Percentiles rank a stretch among this genome's conserved stretches.
These are phyloP conservation scores for Kwoniella dejecticola DNA, from an alignment of 768 basidiomycete species.

Conservation along the genomic window DNA sequence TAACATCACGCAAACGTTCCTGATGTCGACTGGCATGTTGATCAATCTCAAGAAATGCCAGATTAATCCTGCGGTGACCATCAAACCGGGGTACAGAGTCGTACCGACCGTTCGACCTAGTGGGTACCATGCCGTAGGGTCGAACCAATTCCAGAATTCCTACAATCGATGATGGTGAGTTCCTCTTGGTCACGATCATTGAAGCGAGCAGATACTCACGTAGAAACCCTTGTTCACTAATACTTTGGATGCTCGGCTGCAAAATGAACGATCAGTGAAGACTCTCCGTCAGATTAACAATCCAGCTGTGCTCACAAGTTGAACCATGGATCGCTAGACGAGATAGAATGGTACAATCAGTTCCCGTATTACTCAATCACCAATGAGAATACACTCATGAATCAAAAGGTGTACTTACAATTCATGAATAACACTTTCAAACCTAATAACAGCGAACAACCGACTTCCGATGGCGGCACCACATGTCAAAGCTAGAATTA, in stretches of 20 bases:
- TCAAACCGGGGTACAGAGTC: constrained; percentile 95
- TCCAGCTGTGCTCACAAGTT: constrained; percentile 88
- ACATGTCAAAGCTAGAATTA: constrained; percentile 86
- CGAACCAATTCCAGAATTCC: constrained; percentile 99
- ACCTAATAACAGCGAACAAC: constrained; percentile 94
- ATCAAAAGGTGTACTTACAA: constrained; percentile 68
- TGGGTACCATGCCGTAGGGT: constrained; percentile 99
- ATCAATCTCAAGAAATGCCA: constrained; percentile 85
- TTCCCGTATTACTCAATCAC: not conserved
- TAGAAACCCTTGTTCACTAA: constrained; percentile 93
- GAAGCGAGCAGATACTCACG: constrained; percentile 61
- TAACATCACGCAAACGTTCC: constrained; percentile 93
- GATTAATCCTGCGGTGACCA: constrained; percentile 97
- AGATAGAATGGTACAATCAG: constrained; percentile 15
- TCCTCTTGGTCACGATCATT: not conserved
- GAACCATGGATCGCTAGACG: constrained; percentile 95
- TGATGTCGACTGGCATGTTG: constrained; percentile 94
- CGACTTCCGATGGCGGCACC: constrained; percentile 93
- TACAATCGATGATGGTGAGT: constrained; percentile 49
- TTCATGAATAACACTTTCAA: constrained; percentile 99
- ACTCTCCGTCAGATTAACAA: not conserved
- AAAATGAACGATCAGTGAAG: not conserved
- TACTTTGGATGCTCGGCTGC: constrained; percentile 87
- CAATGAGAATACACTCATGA: not conserved
- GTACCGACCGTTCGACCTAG: constrained; percentile 97